A percentile compares a stretch with the other conserved stretches of the same genome.
These are phyloP conservation scores for Naganishia antarctica DNA, from an alignment of 768 basidiomycete genomes.

Conservation along the genomic window DNA sequence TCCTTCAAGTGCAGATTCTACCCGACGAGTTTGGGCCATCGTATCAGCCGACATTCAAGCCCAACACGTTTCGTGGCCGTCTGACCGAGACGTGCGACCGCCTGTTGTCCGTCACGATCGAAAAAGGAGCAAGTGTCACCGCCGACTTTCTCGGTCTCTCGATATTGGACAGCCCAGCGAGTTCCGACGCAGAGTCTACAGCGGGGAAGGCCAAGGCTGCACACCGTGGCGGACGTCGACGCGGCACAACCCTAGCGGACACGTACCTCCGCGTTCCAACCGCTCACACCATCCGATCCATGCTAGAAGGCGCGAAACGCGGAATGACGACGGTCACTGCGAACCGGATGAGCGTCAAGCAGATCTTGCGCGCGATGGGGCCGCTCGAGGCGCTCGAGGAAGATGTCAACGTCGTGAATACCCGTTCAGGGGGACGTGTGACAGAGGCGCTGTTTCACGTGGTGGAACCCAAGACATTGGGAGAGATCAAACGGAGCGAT, in stretches of 20 bases:
- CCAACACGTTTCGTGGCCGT: conserved; percentile 1
- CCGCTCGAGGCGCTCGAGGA: conserved; percentile 37
- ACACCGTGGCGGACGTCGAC: conserved; percentile 42
- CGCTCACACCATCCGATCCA: conserved; percentile 68
- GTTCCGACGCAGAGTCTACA: conserved; percentile 2
- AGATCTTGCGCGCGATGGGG: conserved; percentile 65
- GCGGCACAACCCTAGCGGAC: neutral
- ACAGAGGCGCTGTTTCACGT: conserved; percentile 26
- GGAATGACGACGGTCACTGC: conserved; percentile 86
- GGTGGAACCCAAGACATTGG: conserved; percentile 30
- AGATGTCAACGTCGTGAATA: neutral
- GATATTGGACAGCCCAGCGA: conserved; percentile 28
- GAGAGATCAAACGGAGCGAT: conserved; percentile 27
- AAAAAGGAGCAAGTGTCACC: conserved; percentile 15
- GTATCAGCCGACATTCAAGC: neutral
- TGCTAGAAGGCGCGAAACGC: conserved; percentile 63
- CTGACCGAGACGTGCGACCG: conserved; percentile 5
- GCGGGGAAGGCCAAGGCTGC: conserved; percentile 56
- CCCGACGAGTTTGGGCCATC: conserved; percentile 6
- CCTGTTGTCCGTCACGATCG: conserved; percentile 17
- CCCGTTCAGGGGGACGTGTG: neutral
- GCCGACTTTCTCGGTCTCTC: conserved; percentile 13
- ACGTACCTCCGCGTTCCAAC: conserved; percentile 51
- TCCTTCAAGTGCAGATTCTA: conserved; percentile 4
- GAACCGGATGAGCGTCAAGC: conserved; percentile 70